Evolutionary conservation across 257 asterid species (phyloP).

Genomic region (Primulina huaijiensis): DNA sequence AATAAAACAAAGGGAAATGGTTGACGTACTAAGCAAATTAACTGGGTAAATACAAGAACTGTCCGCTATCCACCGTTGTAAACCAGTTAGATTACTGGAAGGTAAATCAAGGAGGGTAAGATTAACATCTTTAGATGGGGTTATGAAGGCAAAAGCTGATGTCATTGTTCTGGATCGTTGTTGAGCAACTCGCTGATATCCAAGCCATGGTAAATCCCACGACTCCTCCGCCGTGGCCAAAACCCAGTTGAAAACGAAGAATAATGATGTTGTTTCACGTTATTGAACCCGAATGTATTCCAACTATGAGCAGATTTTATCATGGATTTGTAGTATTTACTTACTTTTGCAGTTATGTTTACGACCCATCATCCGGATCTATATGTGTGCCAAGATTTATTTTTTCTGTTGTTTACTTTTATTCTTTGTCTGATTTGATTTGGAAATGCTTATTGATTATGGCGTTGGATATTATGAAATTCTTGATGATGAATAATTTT

Average conservation of each 20-base stretch:
- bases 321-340: background rate
- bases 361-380: slow-evolving; percentile 17
- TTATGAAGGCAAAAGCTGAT: slow-evolving; percentile 13
- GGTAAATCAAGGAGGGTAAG: no score
- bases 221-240: background rate
- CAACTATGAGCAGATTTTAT: background rate
- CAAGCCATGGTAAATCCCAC: slow-evolving; percentile 32
- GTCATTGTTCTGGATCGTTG: slow-evolving; percentile 21
- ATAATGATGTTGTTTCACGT: background rate
- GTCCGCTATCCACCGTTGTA: no score
- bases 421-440: background rate
- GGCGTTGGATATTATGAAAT: background rate
- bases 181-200: slow-evolving; percentile 27
- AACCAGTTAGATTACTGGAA: no score
- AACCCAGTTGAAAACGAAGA: background rate
- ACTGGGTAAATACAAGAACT: no score
- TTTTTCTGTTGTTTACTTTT: background rate
- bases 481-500: background rate
- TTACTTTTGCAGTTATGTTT: background rate
- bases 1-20: no score
- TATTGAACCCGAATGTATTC: background rate
- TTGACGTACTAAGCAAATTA: no score
- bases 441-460: background rate
- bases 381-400: background rate
- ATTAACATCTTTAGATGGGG: background rate